phyloP scores from a whole-genome alignment of 2,329 filamentous ascomycete species.

The Scopulariopsis brevicaulis region DNA sequence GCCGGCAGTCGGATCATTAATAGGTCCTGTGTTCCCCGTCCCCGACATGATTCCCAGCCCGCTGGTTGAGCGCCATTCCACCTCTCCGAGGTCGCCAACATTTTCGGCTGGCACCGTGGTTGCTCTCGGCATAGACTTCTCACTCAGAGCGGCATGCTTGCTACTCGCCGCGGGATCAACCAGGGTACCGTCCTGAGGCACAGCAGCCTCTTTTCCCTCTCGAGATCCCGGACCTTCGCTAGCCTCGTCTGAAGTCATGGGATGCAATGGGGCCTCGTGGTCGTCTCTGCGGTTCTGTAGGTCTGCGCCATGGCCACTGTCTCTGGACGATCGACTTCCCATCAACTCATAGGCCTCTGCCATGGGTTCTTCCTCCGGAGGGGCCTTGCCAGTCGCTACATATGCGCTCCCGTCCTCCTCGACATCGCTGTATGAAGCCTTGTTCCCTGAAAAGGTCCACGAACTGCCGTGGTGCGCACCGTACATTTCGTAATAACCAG shows the following conservation, averaged over 20 bases:
- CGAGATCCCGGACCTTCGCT: neutral
- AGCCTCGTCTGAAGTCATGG: neutral
- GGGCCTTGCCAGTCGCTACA: neutral
- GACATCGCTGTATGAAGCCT: conserved; percentile 1
- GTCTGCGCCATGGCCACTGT: neutral
- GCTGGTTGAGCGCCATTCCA: neutral
- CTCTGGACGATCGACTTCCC: neutral
- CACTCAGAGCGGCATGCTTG: neutral
- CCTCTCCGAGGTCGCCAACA: neutral
- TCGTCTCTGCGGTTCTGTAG: neutral
- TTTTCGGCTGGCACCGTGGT: conserved; percentile 1
- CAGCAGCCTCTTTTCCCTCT: neutral
- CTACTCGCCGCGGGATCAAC: neutral
- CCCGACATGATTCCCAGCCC: neutral
- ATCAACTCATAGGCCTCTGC: neutral
- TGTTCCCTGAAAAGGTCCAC: neutral
- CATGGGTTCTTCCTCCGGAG: neutral
- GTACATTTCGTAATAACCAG: conserved; percentile 1
- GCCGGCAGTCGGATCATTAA: neutral
- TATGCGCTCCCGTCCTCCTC: neutral
- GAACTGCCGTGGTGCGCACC: neutral
- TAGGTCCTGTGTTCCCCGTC: conserved; percentile 3
- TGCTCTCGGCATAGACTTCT: neutral
- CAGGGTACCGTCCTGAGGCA: neutral
- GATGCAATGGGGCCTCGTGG: neutral